Conservation (phyloP, 2,329 filamentous ascomycete genomes). For the Sporothrix euskadiensis region DNA sequence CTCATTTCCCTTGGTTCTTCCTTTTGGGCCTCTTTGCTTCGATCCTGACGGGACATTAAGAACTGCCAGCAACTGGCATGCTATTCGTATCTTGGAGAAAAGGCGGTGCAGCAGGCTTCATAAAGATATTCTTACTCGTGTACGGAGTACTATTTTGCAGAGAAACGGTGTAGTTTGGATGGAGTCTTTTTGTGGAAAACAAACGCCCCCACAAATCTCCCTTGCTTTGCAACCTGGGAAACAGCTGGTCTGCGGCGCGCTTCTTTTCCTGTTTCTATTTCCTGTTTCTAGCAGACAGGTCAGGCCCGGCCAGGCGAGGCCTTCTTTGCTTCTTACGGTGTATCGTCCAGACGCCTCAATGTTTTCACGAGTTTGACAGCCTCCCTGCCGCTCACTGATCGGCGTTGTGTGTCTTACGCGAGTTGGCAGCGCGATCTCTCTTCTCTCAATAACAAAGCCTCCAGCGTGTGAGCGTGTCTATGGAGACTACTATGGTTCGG, state of each 20-base stretch:
- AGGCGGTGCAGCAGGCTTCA: not conserved
- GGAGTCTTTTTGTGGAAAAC: not conserved
- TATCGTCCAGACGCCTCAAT: not conserved
- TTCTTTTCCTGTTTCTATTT: not conserved
- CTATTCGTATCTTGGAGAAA: not conserved
- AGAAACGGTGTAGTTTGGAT: not conserved
- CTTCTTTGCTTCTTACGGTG: not conserved
- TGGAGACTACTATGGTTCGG: not conserved
- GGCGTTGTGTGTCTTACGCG: slow-evolving; percentile 7
- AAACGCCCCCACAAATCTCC: slow-evolving; percentile 1
- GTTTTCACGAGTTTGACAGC: not conserved
- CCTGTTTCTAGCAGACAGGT: too few species aligned
- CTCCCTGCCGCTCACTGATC: slow-evolving; percentile 12
- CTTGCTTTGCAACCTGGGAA: slow-evolving; percentile 13
- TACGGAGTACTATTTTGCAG: not conserved
- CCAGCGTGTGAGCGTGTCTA: not conserved
- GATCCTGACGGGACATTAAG: not conserved
- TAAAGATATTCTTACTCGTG: not conserved
- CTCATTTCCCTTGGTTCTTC: not conserved
- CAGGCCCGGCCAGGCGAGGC: not conserved
- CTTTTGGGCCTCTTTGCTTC: not conserved
- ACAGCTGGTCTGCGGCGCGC: not conserved
- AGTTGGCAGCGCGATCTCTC: not conserved
- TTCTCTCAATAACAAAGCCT: not conserved
- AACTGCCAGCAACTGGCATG: slow-evolving; percentile 7